phyloP scores from a whole-genome alignment of 2,329 filamentous ascomycete genomes.

The Purpureocillium lavendulum region DNA sequence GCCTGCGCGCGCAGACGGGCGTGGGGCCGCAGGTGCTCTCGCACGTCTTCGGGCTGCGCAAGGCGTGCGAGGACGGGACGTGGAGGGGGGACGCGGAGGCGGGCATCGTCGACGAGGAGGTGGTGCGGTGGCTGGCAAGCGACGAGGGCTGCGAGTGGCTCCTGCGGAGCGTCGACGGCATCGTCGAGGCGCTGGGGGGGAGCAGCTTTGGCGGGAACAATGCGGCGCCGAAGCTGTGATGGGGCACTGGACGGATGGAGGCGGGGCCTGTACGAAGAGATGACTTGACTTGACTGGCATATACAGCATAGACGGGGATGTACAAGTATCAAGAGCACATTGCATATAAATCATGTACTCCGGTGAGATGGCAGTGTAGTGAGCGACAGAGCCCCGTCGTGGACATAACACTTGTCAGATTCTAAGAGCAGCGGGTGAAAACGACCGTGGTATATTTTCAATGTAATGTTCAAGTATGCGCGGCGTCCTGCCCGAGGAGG shows the following conservation, averaged over 20 bases:
- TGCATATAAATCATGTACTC: no score
- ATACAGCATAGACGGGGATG: no score
- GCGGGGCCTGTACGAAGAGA: no score
- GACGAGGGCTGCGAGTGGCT: slow-evolving; percentile 41
- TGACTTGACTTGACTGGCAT: no score
- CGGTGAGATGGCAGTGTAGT: no score
- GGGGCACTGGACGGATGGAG: not conserved
- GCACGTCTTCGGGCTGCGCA: slow-evolving; percentile 73
- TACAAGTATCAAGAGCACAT: no score
- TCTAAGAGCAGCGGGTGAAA: no score
- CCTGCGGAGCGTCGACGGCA: slow-evolving; percentile 32
- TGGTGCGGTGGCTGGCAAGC: slow-evolving; percentile 29
- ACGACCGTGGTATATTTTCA: no score
- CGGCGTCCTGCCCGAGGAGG: no score
- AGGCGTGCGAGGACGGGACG: slow-evolving; percentile 62
- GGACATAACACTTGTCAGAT: no score
- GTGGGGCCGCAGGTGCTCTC: slow-evolving; percentile 76
- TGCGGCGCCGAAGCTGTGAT: slow-evolving; percentile 5
- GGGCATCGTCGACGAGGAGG: slow-evolving; percentile 21
- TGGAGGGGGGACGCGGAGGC: slow-evolving; percentile 26
- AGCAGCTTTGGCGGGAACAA: slow-evolving; percentile 24
- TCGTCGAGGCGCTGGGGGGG: slow-evolving; percentile 36
- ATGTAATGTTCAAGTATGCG: no score
- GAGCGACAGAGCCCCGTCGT: no score
- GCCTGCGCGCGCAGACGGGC: slow-evolving; percentile 69